Base-by-base conservation (phyloP, 352 stramenopile species). In the Peronospora belbahrii region DNA sequence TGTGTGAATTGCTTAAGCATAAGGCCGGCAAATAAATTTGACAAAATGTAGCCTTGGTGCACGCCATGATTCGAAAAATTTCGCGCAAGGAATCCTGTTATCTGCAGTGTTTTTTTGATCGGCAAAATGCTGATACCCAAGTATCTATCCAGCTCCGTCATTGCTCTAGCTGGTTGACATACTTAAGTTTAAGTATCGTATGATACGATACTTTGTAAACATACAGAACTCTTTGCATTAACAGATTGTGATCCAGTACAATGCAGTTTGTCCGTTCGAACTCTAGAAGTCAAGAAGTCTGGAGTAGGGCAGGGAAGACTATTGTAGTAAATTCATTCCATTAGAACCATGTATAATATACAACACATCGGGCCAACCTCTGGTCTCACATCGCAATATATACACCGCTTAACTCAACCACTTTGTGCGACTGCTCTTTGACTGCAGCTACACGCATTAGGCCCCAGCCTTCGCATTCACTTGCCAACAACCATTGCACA, bases 401-500 rank as follows among this genome's bases (percentile, higher is more conserved):
- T 20, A 55, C n/a, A 10, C 15, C 28, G 56, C 27, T 54, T 14
- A 36, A 36, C 24, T n/a, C n/a, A n/a, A 23, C 44, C 28, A 51
- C 49, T 18, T 51, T 43, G 9, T 65, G 56, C 10, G 41, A 17
- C 18, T 56, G n/a, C n/a, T n/a, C n/a, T n/a, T n/a, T n/a, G n/a
- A n/a, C n/a, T n/a, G n/a, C n/a, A n/a, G n/a, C n/a, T n/a, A n/a
- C n/a, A n/a, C n/a, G n/a, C n/a, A n/a, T n/a, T n/a, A n/a, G n/a
- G n/a, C n/a, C n/a, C 40, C 2, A 65, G 33, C 20, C 41, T 1
- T 17, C 53, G 25, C 43, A 60, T 40, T 39, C 32, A 56, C 14
- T 59, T 55, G 33, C 55, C 56, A 10, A 30, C 56, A 3, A 33
- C 42, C 22, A 52, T 65, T 1, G 45, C 51, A 43, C 5, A 40